These are phyloP conservation scores for Trichocladium antarcticum DNA, from an alignment of 495 filamentous ascomycete species.

Conservation along the genomic window DNA sequence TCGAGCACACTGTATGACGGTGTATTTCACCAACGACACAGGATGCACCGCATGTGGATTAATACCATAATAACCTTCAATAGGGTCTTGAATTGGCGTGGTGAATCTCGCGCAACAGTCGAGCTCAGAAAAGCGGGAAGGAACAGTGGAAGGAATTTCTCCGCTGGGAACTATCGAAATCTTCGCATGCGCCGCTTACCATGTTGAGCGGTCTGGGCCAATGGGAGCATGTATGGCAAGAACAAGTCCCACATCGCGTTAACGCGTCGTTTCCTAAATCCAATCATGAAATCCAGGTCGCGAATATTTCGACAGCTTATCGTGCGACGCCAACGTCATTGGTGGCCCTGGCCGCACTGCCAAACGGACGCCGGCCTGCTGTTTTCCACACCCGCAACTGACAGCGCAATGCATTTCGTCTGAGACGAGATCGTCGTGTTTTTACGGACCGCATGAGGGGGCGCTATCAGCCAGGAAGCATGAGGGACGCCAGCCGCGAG, in stretches of 20 bases:
- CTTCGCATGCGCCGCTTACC: background rate
- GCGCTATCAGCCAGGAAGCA: background rate
- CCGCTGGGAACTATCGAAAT: too few species aligned
- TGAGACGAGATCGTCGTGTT: background rate
- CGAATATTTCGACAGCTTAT: background rate
- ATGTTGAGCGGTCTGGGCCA: background rate
- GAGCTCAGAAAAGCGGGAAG: too few species aligned
- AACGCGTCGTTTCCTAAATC: background rate
- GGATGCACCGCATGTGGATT: too few species aligned
- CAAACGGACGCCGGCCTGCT: background rate
- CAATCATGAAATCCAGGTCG: constrained; percentile 1
- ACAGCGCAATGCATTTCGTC: background rate
- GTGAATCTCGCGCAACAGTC: too few species aligned
- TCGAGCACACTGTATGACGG: too few species aligned
- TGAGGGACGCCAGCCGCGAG: constrained; percentile 19
- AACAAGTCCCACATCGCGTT: background rate
- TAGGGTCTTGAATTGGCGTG: too few species aligned
- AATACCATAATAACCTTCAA: too few species aligned
- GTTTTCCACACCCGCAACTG: too few species aligned
- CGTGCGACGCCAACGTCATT: background rate
- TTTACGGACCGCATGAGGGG: too few species aligned
- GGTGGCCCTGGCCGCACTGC: background rate
- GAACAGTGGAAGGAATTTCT: too few species aligned
- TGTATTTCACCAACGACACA: too few species aligned
- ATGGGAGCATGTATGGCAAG: background rate